Evolutionary conservation across 1,139 yeast genomes (phyloP).

Genomic region (Kodamaea sp.): DNA sequence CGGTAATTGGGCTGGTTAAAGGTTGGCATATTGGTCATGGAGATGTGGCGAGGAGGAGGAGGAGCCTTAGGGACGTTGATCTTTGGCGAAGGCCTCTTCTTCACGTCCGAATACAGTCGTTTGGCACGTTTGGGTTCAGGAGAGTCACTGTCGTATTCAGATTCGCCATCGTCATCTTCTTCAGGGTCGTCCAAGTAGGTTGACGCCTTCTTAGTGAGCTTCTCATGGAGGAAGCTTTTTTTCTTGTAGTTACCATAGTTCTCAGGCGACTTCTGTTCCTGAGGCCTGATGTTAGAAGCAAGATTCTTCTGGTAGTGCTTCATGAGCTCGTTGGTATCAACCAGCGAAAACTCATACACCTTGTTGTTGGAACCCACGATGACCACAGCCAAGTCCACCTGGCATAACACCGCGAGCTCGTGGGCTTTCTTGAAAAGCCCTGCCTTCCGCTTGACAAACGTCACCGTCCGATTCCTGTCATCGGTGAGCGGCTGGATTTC

Average conservation of each 20-base stretch:
- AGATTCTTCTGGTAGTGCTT: slow-evolving; percentile 43
- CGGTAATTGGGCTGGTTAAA: slow-evolving; percentile 23
- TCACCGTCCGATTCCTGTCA: slow-evolving; percentile 84
- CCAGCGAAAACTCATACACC: slow-evolving; percentile 79
- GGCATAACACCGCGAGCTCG: slow-evolving; percentile 88
- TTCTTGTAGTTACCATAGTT: slow-evolving; percentile 53
- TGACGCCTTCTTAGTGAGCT: slow-evolving; percentile 9
- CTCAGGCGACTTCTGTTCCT: slow-evolving; percentile 62
- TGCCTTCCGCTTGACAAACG: slow-evolving; percentile 91
- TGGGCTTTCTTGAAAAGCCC: slow-evolving; percentile 96
- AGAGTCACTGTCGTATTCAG: slow-evolving; percentile 31
- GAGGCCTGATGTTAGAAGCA: slow-evolving; percentile 31
- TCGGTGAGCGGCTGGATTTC: slow-evolving; percentile 89
- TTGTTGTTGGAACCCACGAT: slow-evolving; percentile 84
- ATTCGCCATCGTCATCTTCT: slow-evolving; percentile 26
- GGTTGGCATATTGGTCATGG: slow-evolving; percentile 31
- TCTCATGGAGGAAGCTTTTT: slow-evolving; percentile 21
- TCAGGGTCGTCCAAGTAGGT: slow-evolving; percentile 17
- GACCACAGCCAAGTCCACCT: slow-evolving; percentile 88
- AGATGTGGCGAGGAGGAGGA: slow-evolving; percentile 27
- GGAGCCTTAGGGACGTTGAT: slow-evolving; percentile 11
- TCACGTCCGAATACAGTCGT: slow-evolving; percentile 13
- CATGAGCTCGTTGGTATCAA: slow-evolving; percentile 63
- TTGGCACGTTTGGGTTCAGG: slow-evolving; percentile 32
- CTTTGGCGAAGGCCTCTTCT: slow-evolving; percentile 7